Evolutionary conservation across 768 basidiomycete species (phyloP).

Genomic region (Pleurotus platypus): DNA sequence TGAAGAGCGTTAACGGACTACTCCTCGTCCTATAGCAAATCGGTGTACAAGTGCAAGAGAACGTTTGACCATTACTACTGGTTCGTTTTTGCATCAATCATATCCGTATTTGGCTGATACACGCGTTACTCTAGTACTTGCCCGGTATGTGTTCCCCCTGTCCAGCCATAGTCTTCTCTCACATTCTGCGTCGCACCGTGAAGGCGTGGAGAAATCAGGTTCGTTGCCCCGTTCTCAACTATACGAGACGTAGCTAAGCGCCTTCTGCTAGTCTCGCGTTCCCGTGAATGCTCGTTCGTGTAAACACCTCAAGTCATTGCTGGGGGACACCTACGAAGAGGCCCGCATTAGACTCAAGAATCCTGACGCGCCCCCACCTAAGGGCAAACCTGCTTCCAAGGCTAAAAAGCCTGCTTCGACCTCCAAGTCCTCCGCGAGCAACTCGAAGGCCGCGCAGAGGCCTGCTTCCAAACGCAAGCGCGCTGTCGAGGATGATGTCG

Average conservation of each 20-base stretch:
- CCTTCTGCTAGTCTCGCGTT: slow-evolving; percentile 20
- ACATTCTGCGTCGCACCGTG: not conserved
- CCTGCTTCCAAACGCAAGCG: not conserved
- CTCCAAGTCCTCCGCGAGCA: not conserved
- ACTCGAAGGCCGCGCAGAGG: not conserved
- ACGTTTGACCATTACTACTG: slow-evolving; percentile 41
- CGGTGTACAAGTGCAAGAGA: slow-evolving; percentile 37
- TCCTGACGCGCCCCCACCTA: slow-evolving; percentile 24
- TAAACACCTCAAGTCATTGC: slow-evolving; percentile 32
- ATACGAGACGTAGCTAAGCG: no score
- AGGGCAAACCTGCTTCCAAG: slow-evolving; percentile 12
- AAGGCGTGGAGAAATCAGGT: slow-evolving; percentile 33
- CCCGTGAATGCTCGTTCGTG: slow-evolving; percentile 36
- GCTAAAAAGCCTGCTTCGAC: slow-evolving; percentile 6
- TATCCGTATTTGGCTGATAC: not conserved
- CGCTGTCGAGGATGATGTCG: slow-evolving; percentile 20
- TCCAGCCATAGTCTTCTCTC: no score
- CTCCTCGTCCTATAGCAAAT: slow-evolving; percentile 24
- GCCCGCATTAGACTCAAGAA: slow-evolving; percentile 33
- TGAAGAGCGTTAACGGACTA: no score
- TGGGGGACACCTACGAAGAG: slow-evolving; percentile 35
- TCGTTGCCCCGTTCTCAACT: no score
- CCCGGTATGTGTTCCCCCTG: slow-evolving; percentile 21
- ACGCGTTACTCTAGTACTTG: slow-evolving; percentile 21
- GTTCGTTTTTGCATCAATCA: slow-evolving; percentile 10